Evolutionary conservation across 1,284 basidiomycete genomes (phyloP).

Genomic region (Apiotrichum domesticum): DNA sequence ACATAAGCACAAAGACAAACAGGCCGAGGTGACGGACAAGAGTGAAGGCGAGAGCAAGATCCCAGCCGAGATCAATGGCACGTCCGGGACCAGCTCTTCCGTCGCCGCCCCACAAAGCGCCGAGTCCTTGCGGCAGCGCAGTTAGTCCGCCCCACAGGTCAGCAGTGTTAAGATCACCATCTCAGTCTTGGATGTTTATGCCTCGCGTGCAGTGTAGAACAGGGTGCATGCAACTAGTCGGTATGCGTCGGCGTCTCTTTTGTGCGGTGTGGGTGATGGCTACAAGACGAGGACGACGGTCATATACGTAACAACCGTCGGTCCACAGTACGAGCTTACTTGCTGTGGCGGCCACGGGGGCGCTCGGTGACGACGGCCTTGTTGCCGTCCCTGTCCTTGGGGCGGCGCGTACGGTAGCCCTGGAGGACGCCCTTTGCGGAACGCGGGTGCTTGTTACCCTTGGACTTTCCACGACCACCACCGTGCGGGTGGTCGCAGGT

Average conservation of each 20-base stretch:
- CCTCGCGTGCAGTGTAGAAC: background rate
- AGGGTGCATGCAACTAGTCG: slow-evolving; percentile 17
- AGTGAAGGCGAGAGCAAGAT: too few species aligned
- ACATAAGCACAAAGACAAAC: too few species aligned
- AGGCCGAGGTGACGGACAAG: too few species aligned
- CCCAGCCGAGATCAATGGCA: background rate
- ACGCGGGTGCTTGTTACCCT: slow-evolving; percentile 87
- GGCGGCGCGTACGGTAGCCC: slow-evolving; percentile 86
- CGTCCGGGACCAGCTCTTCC: too few species aligned
- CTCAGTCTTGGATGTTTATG: too few species aligned
- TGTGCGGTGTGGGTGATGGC: background rate
- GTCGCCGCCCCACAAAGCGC: too few species aligned
- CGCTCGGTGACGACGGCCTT: slow-evolving; percentile 87
- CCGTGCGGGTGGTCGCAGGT: slow-evolving; percentile 94
- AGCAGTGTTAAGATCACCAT: background rate
- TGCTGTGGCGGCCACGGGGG: slow-evolving; percentile 57
- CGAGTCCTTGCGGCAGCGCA: background rate
- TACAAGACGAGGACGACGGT: background rate
- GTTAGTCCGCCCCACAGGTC: background rate
- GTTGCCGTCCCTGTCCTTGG: slow-evolving; percentile 86
- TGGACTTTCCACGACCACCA: slow-evolving; percentile 95
- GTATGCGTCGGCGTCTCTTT: background rate
- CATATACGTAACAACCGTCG: background rate
- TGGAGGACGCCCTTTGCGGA: slow-evolving; percentile 90
- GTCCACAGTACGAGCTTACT: background rate